Conservation (phyloP, 1,284 basidiomycete genomes). For the Chondrostereum purpureum region DNA sequence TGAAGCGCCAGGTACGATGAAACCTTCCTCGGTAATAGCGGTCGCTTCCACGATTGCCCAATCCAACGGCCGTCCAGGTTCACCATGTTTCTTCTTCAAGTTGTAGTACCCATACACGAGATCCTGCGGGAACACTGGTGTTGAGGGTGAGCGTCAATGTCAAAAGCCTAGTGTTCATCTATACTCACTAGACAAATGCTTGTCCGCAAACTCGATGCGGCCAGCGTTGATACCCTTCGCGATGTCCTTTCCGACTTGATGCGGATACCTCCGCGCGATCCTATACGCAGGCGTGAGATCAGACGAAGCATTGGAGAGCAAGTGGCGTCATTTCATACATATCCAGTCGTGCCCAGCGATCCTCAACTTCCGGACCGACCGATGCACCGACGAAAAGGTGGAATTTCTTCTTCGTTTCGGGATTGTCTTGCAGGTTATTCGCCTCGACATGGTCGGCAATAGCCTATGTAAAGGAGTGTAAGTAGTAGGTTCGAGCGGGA, state of each 20-base stretch:
- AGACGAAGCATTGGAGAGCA: neutral
- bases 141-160: conserved; percentile 1
- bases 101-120: conserved; percentile 44
- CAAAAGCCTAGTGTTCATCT: too few species aligned
- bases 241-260: conserved; percentile 47
- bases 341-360: conserved; percentile 39
- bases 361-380: conserved; percentile 42
- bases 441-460: conserved; percentile 42
- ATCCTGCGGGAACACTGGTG: conserved; percentile 41
- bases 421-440: conserved; percentile 36
- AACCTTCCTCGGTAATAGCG: conserved; percentile 42
- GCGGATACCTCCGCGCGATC: conserved; percentile 41
- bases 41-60: conserved; percentile 51
- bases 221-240: conserved; percentile 45
- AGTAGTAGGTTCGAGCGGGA: neutral
- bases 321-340: conserved; percentile 24
- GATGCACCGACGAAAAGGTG: conserved; percentile 46
- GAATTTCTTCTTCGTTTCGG: conserved; percentile 40
- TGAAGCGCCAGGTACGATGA: conserved; percentile 43
- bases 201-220: conserved; percentile 38
- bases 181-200: conserved; percentile 35
- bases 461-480: conserved; percentile 21
- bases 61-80: conserved; percentile 38
- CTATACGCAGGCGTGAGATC: conserved; percentile 19
- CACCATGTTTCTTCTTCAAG: conserved; percentile 34